Evolutionary conservation across 495 filamentous ascomycete genomes (phyloP), one percentile per base, ranked within the genome.

Genomic region (Penicillium verhagenii): DNA sequence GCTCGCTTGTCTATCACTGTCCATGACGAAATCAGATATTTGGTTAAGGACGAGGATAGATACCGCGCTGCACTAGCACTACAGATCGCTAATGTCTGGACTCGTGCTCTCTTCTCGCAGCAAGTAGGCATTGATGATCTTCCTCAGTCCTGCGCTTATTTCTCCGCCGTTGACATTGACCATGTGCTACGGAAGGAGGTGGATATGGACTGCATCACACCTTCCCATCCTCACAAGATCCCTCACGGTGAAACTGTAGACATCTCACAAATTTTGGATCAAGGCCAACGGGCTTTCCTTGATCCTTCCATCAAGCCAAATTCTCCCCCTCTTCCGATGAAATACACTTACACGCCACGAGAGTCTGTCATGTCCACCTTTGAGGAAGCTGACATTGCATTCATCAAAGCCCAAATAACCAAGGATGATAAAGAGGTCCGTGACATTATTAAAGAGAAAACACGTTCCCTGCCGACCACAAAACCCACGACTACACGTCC

Each of bases 51-150:
- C 1, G 81, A 90, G 56, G 90, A 98, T 65, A 91, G 87, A 60
- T 97, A 97, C 68, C 81, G 87, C 42, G 82, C 86, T 21, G 92
- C 92, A 14, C 86, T 97, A 83, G 95, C 94, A 13, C 76, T 98
- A 50, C 94, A 98, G 67, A 79, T 98, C 14, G 83, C 95, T 47
- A 98, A 98, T 63, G 74, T 98, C 35, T 98, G 94, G 94, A 98
- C 94, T 0, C 83, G 94, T 37, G 91, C 91, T 53, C 95, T 97
- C 86, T 98, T 98, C 66, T 86, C 88, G 2, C 89, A 98, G 70
- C 93, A 97, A 72, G 89, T 97, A 57, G 94, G 94, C 37, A 98
- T 97, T 58, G 75, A 96, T 54, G 95, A 98, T 63, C 82, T 98
- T 6, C 94, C 94, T 2, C 94, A 96, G 67, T 84, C 86, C 4